These are phyloP conservation scores for Aspergillus unguis DNA, from an alignment of 2,329 filamentous ascomycete genomes.

Conservation along the genomic window DNA sequence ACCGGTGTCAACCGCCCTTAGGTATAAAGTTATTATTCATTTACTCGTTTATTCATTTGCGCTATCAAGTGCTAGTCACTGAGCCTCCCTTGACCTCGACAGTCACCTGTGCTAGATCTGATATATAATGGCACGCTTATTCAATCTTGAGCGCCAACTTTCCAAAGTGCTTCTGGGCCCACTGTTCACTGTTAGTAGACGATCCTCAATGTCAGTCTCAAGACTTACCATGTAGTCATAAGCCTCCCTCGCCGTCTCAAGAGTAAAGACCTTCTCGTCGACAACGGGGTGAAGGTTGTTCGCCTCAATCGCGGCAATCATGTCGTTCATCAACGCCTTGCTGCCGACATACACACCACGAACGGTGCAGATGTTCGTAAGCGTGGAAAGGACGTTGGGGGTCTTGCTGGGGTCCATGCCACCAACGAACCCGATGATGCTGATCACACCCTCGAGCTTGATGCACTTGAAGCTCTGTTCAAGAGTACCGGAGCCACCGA, in stretches of 20 bases:
- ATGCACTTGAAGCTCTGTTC: slow-evolving; percentile 54
- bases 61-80: too few relatives aligned
- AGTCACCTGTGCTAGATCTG: too few relatives aligned
- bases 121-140: slow-evolving; percentile 13
- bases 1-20: too few relatives aligned
- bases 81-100: too few relatives aligned
- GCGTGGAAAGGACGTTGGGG: slow-evolving; percentile 51
- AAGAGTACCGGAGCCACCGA: slow-evolving; percentile 64
- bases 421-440: slow-evolving; percentile 58
- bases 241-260: slow-evolving; percentile 53
- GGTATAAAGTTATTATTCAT: too few relatives aligned
- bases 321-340: slow-evolving; percentile 56
- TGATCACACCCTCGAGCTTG: slow-evolving; percentile 54
- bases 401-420: slow-evolving; percentile 46
- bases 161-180: slow-evolving; percentile 54
- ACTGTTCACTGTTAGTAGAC: slow-evolving; percentile 29
- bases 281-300: slow-evolving; percentile 59
- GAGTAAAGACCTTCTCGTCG: slow-evolving; percentile 55
- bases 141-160: slow-evolving; percentile 51
- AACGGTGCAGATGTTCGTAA: slow-evolving; percentile 53
- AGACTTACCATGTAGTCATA: slow-evolving; percentile 51
- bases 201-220: slow-evolving; percentile 13
- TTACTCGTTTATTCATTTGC: too few relatives aligned
- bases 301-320: slow-evolving; percentile 57
- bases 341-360: slow-evolving; percentile 58